phyloP scores from a whole-genome alignment of 306 rosid genomes.

The Vicia faba region DNA sequence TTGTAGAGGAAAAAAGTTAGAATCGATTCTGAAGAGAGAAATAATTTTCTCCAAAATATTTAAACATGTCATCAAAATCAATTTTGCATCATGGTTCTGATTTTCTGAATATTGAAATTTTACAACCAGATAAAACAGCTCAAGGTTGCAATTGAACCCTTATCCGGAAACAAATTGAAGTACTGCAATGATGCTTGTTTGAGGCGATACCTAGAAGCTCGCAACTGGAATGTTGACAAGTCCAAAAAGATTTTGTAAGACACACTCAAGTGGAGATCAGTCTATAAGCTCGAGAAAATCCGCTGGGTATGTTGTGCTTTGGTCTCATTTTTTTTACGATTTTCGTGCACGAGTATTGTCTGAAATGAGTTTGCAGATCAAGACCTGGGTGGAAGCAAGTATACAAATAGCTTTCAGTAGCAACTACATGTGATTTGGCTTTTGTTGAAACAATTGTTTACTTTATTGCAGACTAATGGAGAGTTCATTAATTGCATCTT shows the following conservation, averaged over 20 bases:
- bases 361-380: too few relatives aligned
- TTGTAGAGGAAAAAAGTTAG: neutral
- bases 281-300: slow-evolving; percentile 78
- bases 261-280: slow-evolving; percentile 76
- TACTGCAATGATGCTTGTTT: slow-evolving; percentile 74
- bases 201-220: slow-evolving; percentile 74
- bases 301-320: slow-evolving; percentile 83
- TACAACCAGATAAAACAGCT: slow-evolving; percentile 64
- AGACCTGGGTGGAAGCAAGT: too few relatives aligned
- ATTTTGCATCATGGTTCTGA: slow-evolving; percentile 13
- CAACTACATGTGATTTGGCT: too few relatives aligned
- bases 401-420: too few relatives aligned
- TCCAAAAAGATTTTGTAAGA: slow-evolving; percentile 78
- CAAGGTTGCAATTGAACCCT: slow-evolving; percentile 62
- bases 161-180: slow-evolving; percentile 64
- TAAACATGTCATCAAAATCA: too few relatives aligned
- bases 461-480: too few relatives aligned
- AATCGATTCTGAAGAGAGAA: too few relatives aligned
- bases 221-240: slow-evolving; percentile 80
- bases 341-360: slow-evolving; percentile 29
- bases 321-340: slow-evolving; percentile 24
- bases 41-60: too few relatives aligned
- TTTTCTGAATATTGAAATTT: too few relatives aligned
- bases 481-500: too few relatives aligned
- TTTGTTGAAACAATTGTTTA: too few relatives aligned